phyloP scores from a whole-genome alignment of 306 rosid species.

The Quercus robur region DNA sequence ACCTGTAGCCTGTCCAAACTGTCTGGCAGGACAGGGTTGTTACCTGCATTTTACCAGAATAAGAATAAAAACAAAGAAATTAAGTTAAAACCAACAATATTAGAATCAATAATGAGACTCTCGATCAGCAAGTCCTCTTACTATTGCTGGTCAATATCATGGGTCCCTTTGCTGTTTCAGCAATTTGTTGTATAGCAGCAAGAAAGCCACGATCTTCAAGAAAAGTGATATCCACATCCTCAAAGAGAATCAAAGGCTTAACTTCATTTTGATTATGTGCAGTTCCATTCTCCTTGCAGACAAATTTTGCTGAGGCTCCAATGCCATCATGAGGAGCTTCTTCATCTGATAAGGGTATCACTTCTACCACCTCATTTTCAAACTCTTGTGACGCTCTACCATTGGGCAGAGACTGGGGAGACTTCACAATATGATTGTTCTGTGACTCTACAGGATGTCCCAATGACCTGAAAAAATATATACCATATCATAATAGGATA shows the following conservation, averaged over 20 bases:
- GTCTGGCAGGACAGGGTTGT: constrained; percentile 54
- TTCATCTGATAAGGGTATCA: constrained; percentile 44
- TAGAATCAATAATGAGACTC: constrained; percentile 12
- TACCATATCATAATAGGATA: constrained; percentile 2
- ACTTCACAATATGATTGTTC: constrained; percentile 31
- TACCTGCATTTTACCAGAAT: constrained; percentile 52
- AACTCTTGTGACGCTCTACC: constrained; percentile 29
- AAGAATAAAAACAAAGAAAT: constrained; percentile 2
- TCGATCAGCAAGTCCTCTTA: constrained; percentile 44
- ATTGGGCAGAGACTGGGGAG: constrained; percentile 29
- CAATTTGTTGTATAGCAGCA: constrained; percentile 72
- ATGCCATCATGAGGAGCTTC: constrained; percentile 33
- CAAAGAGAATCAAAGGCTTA: constrained; percentile 69
- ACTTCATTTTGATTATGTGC: constrained; percentile 21
- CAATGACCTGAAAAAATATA: constrained; percentile 40
- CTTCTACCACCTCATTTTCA: constrained; percentile 38
- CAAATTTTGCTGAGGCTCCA: constrained; percentile 27
- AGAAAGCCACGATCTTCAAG: constrained; percentile 83
- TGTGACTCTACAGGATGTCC: constrained; percentile 30
- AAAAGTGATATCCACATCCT: constrained; percentile 82
- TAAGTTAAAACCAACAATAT: constrained; percentile 14
- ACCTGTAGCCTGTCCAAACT: constrained; percentile 45
- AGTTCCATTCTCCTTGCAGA: constrained; percentile 22
- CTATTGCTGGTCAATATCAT: constrained; percentile 90
- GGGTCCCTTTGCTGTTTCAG: constrained; percentile 77